phyloP scores from a whole-genome alignment of 768 basidiomycete genomes.

The Boletus fagicola region DNA sequence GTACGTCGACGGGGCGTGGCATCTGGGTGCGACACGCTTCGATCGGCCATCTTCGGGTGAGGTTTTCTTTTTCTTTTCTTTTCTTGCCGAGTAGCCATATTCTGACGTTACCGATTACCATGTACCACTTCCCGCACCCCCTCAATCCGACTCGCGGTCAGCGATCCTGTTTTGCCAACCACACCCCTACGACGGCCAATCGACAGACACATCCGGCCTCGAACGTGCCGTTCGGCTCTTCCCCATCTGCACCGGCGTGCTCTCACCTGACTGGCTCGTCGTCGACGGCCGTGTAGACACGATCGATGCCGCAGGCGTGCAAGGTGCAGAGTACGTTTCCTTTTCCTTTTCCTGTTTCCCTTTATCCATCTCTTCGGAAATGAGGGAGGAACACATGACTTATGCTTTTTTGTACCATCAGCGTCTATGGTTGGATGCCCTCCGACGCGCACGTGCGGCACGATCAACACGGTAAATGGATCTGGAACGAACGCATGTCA shows the following conservation, averaged over 20 bases:
- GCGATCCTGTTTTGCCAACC: constrained; percentile 59
- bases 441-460: not conserved
- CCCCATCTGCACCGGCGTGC: constrained; percentile 79
- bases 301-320: constrained; percentile 68
- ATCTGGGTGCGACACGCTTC: constrained; percentile 14
- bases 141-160: constrained; percentile 15
- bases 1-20: constrained; percentile 23
- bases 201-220: constrained; percentile 53
- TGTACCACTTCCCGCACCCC: not conserved
- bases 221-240: constrained; percentile 74
- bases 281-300: constrained; percentile 50
- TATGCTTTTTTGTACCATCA: not conserved
- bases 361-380: too few species aligned
- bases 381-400: not conserved
- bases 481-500: constrained; percentile 47
- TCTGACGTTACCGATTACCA: not conserved
- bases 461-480: constrained; percentile 40
- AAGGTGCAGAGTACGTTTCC: constrained; percentile 68
- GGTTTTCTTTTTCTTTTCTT: not conserved
- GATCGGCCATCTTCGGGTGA: constrained; percentile 23
- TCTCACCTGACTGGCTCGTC: constrained; percentile 77
- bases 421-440: constrained; percentile 23
- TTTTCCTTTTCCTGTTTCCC: too few species aligned
- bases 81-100: too few species aligned
- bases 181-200: constrained; percentile 30